Base-by-base conservation (phyloP, 1,139 yeast species). In the Protomyces gravidus region DNA sequence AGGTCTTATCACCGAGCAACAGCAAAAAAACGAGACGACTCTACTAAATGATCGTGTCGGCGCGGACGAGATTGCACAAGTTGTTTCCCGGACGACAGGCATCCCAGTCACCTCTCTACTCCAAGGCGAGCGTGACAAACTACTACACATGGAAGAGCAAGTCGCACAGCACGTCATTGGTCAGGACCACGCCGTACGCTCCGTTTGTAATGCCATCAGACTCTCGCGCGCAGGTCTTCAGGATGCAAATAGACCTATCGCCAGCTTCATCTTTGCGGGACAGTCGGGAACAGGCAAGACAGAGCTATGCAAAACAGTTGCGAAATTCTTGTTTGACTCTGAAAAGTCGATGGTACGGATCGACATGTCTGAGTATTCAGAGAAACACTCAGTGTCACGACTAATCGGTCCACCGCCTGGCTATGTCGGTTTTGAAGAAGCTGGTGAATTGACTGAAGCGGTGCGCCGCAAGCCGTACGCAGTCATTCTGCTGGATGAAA, bases 201-300 rank as follows among this genome's bases (percentile, higher is more conserved):
- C 96, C 0, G 85, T 92, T 55, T 79, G 96, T 0, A 96, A 90
- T 72, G 97, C 98, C 1, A 97, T 92, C 9, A 84, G 97, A 71
- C 77, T 92, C 63, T 97, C 92, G 71, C 80, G 98, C 68, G 98
- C 98, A 0, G 98, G 98, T 0, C 80, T 92, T 61, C 90, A 97
- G 3, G 86, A 88, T 70, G 96, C 89, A 64, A 86, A 86, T 72
- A 80, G 97, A 63, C 98, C 98, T 2, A 90, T 90, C 68, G 97
- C 97, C 1, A 86, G 95, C 60, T 92, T 92, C 71, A 85, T 92
- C 85, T 92, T 92, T 72, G 76, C 92, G 65, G 98, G 98, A 19
- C 97, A 97, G 45, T 90, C 97, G 0, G 98, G 98, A 74, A 90
- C 97, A 0, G 98, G 98, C 74, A 92, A 92, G 72, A 92, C 98